Evolutionary conservation across 2,329 filamentous ascomycete species (phyloP).

Genomic region (Lachnellula subtilissima): DNA sequence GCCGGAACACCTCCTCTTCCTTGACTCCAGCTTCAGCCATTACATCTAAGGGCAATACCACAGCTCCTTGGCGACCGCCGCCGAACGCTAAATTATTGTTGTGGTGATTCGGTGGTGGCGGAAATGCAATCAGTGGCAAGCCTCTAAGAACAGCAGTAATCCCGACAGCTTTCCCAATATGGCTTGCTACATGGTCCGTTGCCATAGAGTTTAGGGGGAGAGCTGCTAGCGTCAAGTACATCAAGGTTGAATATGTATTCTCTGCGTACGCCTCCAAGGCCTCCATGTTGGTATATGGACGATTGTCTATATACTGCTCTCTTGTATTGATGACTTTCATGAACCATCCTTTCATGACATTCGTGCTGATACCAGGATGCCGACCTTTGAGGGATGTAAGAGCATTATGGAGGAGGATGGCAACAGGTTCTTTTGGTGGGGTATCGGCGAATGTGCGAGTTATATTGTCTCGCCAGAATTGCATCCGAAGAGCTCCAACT

Average conservation of each 20-base stretch:
- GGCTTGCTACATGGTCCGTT: conserved; percentile 87
- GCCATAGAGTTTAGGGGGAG: conserved; percentile 77
- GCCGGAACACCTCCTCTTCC: conserved; percentile 85
- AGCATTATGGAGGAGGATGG: conserved; percentile 72
- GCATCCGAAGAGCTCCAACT: conserved; percentile 82
- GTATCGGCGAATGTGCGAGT: conserved; percentile 69
- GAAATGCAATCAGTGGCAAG: conserved; percentile 80
- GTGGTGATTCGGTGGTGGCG: conserved; percentile 54
- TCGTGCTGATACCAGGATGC: conserved; percentile 35
- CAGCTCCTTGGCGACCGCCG: conserved; percentile 51
- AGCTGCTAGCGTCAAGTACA: conserved; percentile 80
- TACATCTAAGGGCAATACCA: conserved; percentile 81
- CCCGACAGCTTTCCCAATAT: conserved; percentile 90
- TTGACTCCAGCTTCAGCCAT: conserved; percentile 77
- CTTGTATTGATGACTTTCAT: conserved; percentile 73
- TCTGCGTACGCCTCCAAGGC: conserved; percentile 85
- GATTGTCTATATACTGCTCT: conserved; percentile 77
- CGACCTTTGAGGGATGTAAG: conserved; percentile 55
- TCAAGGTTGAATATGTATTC: conserved; percentile 87
- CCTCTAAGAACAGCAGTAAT: conserved; percentile 84
- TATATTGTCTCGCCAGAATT: conserved; percentile 90
- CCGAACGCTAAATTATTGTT: conserved; percentile 41
- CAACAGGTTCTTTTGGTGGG: conserved; percentile 87
- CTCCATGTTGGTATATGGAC: conserved; percentile 69
- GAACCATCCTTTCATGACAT: conserved; percentile 64